Evolutionary conservation across 1,284 basidiomycete genomes (phyloP).

Genomic region (Clitocybe nebularis): DNA sequence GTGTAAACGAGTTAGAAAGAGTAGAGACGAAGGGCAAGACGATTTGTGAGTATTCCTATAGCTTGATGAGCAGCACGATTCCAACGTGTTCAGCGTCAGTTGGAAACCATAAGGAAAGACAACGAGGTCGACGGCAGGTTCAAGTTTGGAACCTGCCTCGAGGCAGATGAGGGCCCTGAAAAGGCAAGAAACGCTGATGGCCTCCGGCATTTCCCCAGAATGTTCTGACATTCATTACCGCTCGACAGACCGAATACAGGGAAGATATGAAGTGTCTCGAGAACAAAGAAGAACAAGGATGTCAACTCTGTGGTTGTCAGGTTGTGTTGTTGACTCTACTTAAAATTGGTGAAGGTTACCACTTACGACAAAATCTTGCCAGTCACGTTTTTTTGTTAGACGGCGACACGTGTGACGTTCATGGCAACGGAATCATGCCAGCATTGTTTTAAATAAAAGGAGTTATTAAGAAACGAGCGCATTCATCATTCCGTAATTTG

Average conservation of each 20-base stretch:
- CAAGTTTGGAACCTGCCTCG: slow-evolving; percentile 45
- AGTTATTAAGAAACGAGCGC: too few species aligned
- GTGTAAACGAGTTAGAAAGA: slow-evolving; percentile 13
- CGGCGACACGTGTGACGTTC: too few species aligned
- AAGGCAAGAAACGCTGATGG: slow-evolving; percentile 14
- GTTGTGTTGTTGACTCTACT: too few species aligned
- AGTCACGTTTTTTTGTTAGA: too few species aligned
- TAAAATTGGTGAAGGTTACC: too few species aligned
- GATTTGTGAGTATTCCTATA: slow-evolving; percentile 22
- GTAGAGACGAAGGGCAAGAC: slow-evolving; percentile 20
- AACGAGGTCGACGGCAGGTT: slow-evolving; percentile 49
- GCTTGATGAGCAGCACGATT: slow-evolving; percentile 36
- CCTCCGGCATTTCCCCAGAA: slow-evolving; percentile 14
- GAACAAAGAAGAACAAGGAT: too few species aligned
- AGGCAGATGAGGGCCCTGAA: slow-evolving; percentile 29
- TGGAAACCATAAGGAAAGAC: slow-evolving; percentile 33
- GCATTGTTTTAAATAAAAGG: too few species aligned
- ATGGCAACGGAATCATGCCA: too few species aligned
- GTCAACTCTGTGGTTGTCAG: too few species aligned
- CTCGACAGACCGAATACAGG: background rate
- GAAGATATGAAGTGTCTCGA: slow-evolving; percentile 1
- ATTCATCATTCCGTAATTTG: too few species aligned
- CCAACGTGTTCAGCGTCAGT: slow-evolving; percentile 43
- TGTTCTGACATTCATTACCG: slow-evolving; percentile 6
- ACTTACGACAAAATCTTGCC: too few species aligned